These are phyloP conservation scores for Globisporangium okanoganense DNA, from an alignment of 352 stramenopile species.

Conservation along the genomic window DNA sequence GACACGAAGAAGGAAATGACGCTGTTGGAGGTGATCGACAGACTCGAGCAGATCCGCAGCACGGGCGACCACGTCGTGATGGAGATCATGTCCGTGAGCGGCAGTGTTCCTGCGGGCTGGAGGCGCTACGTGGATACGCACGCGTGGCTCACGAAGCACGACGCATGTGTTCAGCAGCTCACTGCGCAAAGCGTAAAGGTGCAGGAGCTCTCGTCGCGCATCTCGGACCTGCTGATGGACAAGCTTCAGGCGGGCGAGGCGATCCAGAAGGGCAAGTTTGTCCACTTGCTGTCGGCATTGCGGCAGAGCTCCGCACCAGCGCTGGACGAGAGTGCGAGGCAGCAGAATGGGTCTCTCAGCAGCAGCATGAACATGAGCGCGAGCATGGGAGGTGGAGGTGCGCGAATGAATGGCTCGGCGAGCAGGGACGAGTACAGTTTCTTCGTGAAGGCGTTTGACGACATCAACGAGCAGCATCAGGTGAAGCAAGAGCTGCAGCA, in stretches of 20 bases:
- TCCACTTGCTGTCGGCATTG: conserved; percentile 42
- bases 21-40: conserved; percentile 49
- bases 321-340: not conserved
- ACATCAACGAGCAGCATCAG: conserved; percentile 48
- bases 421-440: conserved; percentile 66
- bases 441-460: conserved; percentile 63
- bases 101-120: conserved; percentile 36
- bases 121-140: conserved; percentile 32
- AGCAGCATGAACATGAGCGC: conserved; percentile 34
- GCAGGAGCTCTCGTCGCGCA: conserved; percentile 33
- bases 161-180: conserved; percentile 37
- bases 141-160: conserved; percentile 35
- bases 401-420: not conserved
- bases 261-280: conserved; percentile 47
- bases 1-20: conserved; percentile 48
- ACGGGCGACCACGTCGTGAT: conserved; percentile 48
- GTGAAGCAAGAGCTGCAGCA: conserved; percentile 45
- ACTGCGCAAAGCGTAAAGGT: conserved; percentile 37
- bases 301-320: conserved; percentile 28
- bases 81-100: conserved; percentile 40
- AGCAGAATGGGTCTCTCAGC: conserved; percentile 22
- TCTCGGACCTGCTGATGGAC: conserved; percentile 49
- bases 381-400: not conserved
- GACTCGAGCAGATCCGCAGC: conserved; percentile 51
- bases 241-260: conserved; percentile 42